Base-by-base conservation (phyloP, 306 rosid species). In the Astragalus membranaceus region DNA sequence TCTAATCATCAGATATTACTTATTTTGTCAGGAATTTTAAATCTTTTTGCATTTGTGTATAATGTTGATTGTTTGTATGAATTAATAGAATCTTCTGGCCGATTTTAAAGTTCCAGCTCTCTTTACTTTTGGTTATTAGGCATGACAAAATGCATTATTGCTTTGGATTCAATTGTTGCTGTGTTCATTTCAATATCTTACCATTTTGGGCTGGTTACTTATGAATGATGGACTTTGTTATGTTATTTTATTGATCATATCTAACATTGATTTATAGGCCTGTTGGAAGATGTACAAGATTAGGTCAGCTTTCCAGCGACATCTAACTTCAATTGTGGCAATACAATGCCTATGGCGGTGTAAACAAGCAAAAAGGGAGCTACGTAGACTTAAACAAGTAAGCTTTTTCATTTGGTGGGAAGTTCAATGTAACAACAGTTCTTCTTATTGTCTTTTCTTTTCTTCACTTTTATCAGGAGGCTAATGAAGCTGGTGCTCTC, bases 401-500 rank as follows among this genome's bases (percentile, higher is more conserved):
- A 80, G 78, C 46, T 15, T 64, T 37, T 35, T 12, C 43, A 5
- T 39, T 43, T 42, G 12, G 5, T 54, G 44, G 39, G 39, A 64
- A 46, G 44, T 60, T 35, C 46, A 26, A 4, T 74, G 35, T 67
- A 42, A 77, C 53, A 49, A 37, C 59, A 30, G 8, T 67, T 67
- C 57, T 66, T 54, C 54, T 50, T 9, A 36, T 35, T 61, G 5
- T 67, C 17, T 60, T 6, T 43, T 62, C 63, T 8, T 39, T 42
- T 20, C 13, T 74, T 78, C 74, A 39, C 55, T 55, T 71, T 75
- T 75, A 57, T 74, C 84, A 94, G 99, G 96, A 89, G 78, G 99
- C 99, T 72, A 94, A 87, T 86, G 99, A 94, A 76, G 56, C 96
- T 74, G 99, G 97, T 64, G 97, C 99, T 83, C 82, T 94, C 77